Evolutionary conservation across 2,329 filamentous ascomycete species (phyloP), one percentile per base, ranked within the genome.

Genomic region (Alternaria rosae): DNA sequence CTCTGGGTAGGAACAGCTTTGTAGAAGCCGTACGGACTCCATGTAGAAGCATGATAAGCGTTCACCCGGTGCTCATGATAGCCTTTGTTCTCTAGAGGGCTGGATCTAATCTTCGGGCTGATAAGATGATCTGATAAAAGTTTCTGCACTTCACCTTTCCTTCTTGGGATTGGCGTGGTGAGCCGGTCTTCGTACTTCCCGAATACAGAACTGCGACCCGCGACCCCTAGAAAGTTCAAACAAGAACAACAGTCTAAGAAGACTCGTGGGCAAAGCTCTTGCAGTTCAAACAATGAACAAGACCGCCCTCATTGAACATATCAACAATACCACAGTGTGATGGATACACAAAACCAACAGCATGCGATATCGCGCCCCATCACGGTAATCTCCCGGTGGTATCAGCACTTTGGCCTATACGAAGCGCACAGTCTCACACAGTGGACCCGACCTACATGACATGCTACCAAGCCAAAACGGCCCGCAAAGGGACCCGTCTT

Each of bases 101-200:
- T 35, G 32, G 47, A 23, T 23, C 21, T 32, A 20, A 23, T 23
- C 5, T 32, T n/a, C 3, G 20, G 21, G 20, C 28, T 35, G 47
- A 50, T 50, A 50, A 50, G 47, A 50, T n/a, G 47, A 50, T 50
- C 47, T 32, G 47, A 50, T 50, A 50, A 50, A 50, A 50, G 30
- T 50, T 23, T 50, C 28, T 50, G 20, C 13, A 11, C 21, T 21
- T 17, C 47, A 15, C 47, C 4, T 50, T 35, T 3, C 47, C 13
- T 13, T n/a, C 1, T 35, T 50, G 17, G 47, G 28, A 7, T 8
- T 50, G 47, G 47, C 20, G 12, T 20, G 15, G 28, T 15, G 47
- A 32, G 17, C 28, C 47, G 28, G 20, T 21, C 9, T 0, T 35
- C 28, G 47, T 5, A 1, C 47, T 35, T 50, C 17, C 32, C 35